Evolutionary conservation across 768 basidiomycete species (phyloP).

Genomic region (Leccinum incarnatum): DNA sequence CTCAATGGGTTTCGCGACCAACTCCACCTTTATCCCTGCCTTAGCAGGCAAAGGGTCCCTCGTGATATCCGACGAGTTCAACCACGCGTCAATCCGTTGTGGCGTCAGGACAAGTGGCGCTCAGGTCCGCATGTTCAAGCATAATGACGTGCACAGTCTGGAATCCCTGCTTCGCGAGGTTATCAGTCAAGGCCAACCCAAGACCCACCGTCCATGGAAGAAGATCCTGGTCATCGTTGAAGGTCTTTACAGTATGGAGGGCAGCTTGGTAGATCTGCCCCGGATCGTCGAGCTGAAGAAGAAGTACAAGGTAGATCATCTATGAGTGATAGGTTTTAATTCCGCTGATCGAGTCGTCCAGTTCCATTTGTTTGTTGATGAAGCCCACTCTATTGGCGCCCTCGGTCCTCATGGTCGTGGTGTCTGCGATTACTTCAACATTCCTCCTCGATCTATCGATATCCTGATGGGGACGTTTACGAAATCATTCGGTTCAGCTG

Average conservation of each 20-base stretch:
- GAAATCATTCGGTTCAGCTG: constrained; percentile 89
- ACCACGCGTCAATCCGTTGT: constrained; percentile 93
- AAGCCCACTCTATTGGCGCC: constrained; percentile 97
- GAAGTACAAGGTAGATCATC: constrained; percentile 78
- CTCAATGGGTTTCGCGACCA: constrained; percentile 97
- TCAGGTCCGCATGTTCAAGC: constrained; percentile 90
- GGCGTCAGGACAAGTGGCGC: constrained; percentile 89
- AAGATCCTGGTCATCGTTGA: constrained; percentile 95
- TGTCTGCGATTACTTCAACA: constrained; percentile 89
- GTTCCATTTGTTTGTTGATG: constrained; percentile 96
- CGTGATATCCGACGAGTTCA: constrained; percentile 95
- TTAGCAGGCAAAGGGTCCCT: constrained; percentile 87
- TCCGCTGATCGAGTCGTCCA: constrained; percentile 30
- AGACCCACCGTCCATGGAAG: constrained; percentile 99
- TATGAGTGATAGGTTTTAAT: constrained; percentile 11
- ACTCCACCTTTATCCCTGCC: constrained; percentile 91
- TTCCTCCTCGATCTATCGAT: constrained; percentile 80
- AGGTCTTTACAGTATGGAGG: constrained; percentile 98
- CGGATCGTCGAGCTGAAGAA: constrained; percentile 81
- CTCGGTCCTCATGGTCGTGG: constrained; percentile 94
- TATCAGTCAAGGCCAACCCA: constrained; percentile 96
- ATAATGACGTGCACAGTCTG: constrained; percentile 86
- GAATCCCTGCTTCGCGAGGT: constrained; percentile 82
- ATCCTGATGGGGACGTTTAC: constrained; percentile 99
- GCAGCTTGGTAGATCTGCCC: constrained; percentile 87